Percentiles rank a stretch among this genome's conserved stretches.
phyloP scores from a whole-genome alignment of 2,329 filamentous ascomycete genomes.

The Aschersonia sp. region DNA sequence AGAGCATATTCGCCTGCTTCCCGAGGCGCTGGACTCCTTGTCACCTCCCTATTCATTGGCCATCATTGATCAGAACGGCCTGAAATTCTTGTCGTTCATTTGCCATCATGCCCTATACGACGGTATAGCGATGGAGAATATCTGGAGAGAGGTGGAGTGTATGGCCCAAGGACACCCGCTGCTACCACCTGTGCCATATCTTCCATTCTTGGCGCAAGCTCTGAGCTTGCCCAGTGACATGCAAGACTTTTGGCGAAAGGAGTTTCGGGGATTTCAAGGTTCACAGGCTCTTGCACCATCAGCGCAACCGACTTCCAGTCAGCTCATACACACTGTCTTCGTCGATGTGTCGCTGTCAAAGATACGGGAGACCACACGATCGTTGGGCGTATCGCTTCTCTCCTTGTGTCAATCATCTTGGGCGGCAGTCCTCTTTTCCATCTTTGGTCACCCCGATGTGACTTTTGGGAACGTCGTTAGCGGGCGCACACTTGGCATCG shows the following conservation, averaged over 20 bases:
- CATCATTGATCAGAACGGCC: slow-evolving; percentile 17
- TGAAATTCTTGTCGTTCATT: slow-evolving; percentile 28
- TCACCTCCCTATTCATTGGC: slow-evolving; percentile 31
- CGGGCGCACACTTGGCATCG: slow-evolving; percentile 53
- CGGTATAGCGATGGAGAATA: slow-evolving; percentile 55
- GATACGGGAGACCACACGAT: slow-evolving; percentile 34
- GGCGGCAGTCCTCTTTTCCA: slow-evolving; percentile 46
- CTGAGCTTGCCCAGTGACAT: slow-evolving; percentile 29
- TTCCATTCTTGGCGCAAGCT: slow-evolving; percentile 48
- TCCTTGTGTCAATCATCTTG: slow-evolving; percentile 60
- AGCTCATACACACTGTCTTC: slow-evolving; percentile 13
- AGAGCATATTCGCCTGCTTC: slow-evolving; percentile 23
- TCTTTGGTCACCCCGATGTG: slow-evolving; percentile 45
- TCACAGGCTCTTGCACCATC: slow-evolving; percentile 12
- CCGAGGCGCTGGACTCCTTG: slow-evolving; percentile 26
- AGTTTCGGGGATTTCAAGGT: slow-evolving; percentile 35
- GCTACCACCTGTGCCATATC: slow-evolving; percentile 37
- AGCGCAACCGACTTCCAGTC: slow-evolving; percentile 9
- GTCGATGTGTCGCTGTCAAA: slow-evolving; percentile 23
- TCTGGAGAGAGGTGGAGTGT: slow-evolving; percentile 58
- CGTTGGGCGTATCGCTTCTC: slow-evolving; percentile 46
- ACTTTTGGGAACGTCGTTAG: slow-evolving; percentile 82
- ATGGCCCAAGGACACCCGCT: slow-evolving; percentile 34
- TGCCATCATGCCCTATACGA: slow-evolving; percentile 81
- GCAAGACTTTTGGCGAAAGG: slow-evolving; percentile 51